phyloP scores from a whole-genome alignment of 1,284 basidiomycete genomes.

The Meira nashicola region DNA sequence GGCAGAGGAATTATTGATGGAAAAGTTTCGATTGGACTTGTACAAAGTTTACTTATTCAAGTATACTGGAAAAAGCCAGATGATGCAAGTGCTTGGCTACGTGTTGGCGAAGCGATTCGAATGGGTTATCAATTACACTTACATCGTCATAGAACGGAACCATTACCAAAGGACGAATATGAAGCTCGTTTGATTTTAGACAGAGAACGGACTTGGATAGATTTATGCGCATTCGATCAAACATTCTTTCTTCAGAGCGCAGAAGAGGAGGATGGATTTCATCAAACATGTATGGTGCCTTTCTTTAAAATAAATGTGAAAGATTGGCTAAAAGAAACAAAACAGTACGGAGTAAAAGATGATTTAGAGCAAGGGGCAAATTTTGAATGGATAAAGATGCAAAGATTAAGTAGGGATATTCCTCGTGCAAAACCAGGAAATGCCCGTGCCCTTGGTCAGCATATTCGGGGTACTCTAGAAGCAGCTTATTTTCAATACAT shows the following conservation, averaged over 20 bases:
- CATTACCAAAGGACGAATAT: background rate
- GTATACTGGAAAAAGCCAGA: constrained; percentile 4
- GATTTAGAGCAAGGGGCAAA: constrained; percentile 2
- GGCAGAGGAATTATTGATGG: background rate
- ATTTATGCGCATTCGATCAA: constrained; percentile 2
- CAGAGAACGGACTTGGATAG: background rate
- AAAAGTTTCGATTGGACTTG: background rate
- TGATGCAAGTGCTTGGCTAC: background rate
- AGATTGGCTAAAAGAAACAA: background rate
- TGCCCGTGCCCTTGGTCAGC: background rate
- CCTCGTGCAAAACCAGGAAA: background rate
- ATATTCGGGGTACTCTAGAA: background rate
- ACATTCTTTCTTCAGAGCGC: constrained; percentile 1
- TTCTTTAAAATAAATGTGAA: background rate
- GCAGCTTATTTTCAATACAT: background rate
- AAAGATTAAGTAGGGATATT: background rate
- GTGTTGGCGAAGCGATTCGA: constrained; percentile 1
- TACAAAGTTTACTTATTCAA: background rate
- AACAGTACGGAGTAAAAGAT: background rate
- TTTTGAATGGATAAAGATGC: constrained; percentile 4
- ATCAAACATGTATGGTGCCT: constrained; percentile 1
- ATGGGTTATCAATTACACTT: constrained; percentile 3
- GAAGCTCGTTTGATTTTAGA: constrained; percentile 1
- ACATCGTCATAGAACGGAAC: background rate
- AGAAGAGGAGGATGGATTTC: background rate